A percentile compares a stretch with the other conserved stretches of the same genome.
phyloP scores from a whole-genome alignment of 257 asterid genomes.

The Schizonepeta tenuifolia region DNA sequence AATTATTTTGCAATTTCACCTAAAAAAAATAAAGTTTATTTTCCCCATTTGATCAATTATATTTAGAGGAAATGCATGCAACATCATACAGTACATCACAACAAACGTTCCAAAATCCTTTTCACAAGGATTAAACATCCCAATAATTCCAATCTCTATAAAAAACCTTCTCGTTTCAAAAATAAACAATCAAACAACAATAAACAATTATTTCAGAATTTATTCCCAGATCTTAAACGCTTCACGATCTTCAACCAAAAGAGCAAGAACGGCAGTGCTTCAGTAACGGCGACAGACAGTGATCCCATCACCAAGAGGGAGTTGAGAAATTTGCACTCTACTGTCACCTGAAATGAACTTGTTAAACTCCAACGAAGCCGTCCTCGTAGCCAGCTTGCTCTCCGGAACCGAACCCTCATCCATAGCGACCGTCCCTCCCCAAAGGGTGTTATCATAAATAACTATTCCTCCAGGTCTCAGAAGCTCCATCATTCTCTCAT shows the following conservation, averaged over 20 bases:
- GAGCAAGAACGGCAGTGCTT: background rate
- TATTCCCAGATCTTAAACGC: too few species aligned
- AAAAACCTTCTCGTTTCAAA: too few species aligned
- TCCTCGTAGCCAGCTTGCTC: background rate
- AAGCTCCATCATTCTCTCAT: constrained; percentile 50
- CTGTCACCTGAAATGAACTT: constrained; percentile 44
- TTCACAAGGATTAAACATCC: too few species aligned
- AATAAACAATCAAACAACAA: too few species aligned
- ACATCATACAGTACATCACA: too few species aligned
- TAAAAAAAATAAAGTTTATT: too few species aligned
- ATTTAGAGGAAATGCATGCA: too few species aligned
- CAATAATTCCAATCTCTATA: too few species aligned
- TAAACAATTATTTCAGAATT: too few species aligned
- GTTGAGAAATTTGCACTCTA: constrained; percentile 51
- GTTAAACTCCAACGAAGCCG: constrained; percentile 42
- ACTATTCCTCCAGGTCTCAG: constrained; percentile 54
- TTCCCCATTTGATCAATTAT: too few species aligned
- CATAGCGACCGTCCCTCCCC: constrained; percentile 52
- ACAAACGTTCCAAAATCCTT: too few species aligned
- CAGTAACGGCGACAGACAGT: constrained; percentile 44
- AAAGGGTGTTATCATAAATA: constrained; percentile 62
- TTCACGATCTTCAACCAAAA: background rate
- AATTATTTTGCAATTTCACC: too few species aligned
- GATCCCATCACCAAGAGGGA: constrained; percentile 64
- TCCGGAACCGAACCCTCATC: constrained; percentile 35